These are phyloP conservation scores for Mycena crocata DNA, from an alignment of 768 basidiomycete genomes.

Conservation along the genomic window DNA sequence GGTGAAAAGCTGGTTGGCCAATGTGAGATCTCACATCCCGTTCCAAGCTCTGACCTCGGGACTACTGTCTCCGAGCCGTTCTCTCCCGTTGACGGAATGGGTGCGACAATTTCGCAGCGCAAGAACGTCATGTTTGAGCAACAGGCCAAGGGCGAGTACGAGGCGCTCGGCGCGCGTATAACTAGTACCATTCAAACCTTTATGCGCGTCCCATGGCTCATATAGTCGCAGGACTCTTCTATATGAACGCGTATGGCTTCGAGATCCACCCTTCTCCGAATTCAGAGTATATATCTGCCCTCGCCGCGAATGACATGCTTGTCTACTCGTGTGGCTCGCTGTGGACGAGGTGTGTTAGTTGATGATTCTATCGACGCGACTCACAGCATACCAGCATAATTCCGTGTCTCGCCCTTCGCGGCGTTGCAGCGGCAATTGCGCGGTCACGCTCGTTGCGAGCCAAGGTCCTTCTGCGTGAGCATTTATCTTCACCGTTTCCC, in stretches of 20 bases:
- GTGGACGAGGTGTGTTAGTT: slow-evolving; percentile 81
- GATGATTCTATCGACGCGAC: not conserved
- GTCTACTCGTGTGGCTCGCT: slow-evolving; percentile 95
- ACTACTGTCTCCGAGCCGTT: slow-evolving; percentile 50
- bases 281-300: slow-evolving; percentile 75
- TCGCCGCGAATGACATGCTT: slow-evolving; percentile 72
- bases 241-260: slow-evolving; percentile 92
- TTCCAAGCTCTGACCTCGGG: slow-evolving; percentile 37
- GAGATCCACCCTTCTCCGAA: slow-evolving; percentile 94
- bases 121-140: slow-evolving; percentile 78
- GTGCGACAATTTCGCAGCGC: slow-evolving; percentile 55
- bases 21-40: slow-evolving; percentile 92
- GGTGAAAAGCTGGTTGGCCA: slow-evolving; percentile 87
- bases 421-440: slow-evolving; percentile 83
- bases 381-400: slow-evolving; percentile 68
- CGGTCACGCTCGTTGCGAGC: slow-evolving; percentile 75
- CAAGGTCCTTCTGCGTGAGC: slow-evolving; percentile 87
- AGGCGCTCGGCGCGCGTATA: slow-evolving; percentile 63
- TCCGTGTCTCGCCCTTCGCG: slow-evolving; percentile 89
- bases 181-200: slow-evolving; percentile 1
- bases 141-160: slow-evolving; percentile 65
- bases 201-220: slow-evolving; percentile 16
- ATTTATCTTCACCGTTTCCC: not conserved
- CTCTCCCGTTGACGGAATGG: slow-evolving; percentile 68
- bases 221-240: slow-evolving; percentile 71